phyloP scores from a whole-genome alignment of 139 green algal genomes.

The Chlorella vulgaris region DNA sequence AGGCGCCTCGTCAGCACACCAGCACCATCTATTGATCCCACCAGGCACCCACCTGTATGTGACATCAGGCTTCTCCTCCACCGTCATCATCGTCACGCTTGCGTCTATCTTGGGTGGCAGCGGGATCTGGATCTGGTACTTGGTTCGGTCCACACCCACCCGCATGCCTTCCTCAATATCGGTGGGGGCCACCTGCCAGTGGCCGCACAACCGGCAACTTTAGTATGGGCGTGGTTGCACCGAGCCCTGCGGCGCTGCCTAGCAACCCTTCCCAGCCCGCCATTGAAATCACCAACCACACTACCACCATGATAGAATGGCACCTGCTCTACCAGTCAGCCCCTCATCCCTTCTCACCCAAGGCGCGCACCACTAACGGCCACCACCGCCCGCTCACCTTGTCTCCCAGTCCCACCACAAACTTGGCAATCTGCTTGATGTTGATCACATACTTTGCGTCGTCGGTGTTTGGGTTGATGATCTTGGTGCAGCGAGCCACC shows the following conservation, averaged over 20 bases:
- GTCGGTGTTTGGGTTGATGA: constrained; percentile 97
- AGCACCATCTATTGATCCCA: not conserved
- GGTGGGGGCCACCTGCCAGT: constrained; percentile 91
- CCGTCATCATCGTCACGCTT: constrained; percentile 99
- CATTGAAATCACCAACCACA: no score
- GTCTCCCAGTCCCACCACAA: constrained; percentile 98
- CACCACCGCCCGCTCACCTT: constrained; percentile 51
- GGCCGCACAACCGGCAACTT: no score
- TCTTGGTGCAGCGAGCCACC: constrained; percentile 99
- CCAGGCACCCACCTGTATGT: constrained; percentile 72
- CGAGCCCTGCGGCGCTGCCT: no score
- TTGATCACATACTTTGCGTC: constrained; percentile 99
- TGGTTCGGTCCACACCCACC: constrained; percentile 97
- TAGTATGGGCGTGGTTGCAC: no score
- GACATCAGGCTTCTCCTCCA: constrained; percentile 99
- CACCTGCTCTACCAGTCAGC: no score
- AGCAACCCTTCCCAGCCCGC: no score
- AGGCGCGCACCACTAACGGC: not conserved
- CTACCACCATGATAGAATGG: no score
- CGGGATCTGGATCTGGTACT: constrained; percentile 99
- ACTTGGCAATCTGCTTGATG: constrained; percentile 99
- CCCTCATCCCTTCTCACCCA: no score
- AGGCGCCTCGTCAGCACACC: no score
- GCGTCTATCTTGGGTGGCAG: constrained; percentile 99
- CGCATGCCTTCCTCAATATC: constrained; percentile 99